Percentiles rank a stretch among this genome's conserved stretches.
These are phyloP conservation scores for Rhytidhysteron rufulum DNA, from an alignment of 2,329 filamentous ascomycete genomes.

Conservation along the genomic window DNA sequence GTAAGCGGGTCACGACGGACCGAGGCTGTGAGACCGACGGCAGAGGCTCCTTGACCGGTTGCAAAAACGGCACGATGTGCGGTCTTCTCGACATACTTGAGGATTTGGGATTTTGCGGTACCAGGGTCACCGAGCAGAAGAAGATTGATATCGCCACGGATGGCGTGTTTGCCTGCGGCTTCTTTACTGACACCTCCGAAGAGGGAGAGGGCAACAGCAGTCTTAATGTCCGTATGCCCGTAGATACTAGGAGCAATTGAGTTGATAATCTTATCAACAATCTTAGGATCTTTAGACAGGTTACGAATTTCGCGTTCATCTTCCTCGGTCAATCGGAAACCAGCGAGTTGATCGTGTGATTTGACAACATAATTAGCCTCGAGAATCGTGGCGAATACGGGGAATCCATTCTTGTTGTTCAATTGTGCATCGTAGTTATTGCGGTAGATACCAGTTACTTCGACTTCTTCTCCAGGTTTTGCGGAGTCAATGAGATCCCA, in stretches of 20 bases:
- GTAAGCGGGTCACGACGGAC: constrained; percentile 91
- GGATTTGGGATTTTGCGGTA: constrained; percentile 93
- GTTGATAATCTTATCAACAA: constrained; percentile 86
- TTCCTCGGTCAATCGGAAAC: constrained; percentile 90
- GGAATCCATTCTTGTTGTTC: constrained; percentile 98
- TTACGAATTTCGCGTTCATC: constrained; percentile 88
- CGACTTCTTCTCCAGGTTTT: constrained; percentile 96
- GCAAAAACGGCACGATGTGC: constrained; percentile 98
- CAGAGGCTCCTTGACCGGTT: constrained; percentile 95
- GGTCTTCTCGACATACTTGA: constrained; percentile 97
- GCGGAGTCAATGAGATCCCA: constrained; percentile 97
- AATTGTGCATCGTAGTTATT: constrained; percentile 98
- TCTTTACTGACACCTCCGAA: constrained; percentile 93
- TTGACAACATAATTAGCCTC: constrained; percentile 98
- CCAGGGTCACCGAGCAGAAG: constrained; percentile 93
- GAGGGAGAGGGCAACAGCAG: constrained; percentile 85
- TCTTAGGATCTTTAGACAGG: constrained; percentile 82
- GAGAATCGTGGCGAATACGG: constrained; percentile 94
- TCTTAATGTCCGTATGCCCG: constrained; percentile 95
- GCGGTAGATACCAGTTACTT: constrained; percentile 92
- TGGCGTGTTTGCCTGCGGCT: constrained; percentile 81
- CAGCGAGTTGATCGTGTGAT: constrained; percentile 93
- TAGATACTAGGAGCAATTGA: constrained; percentile 98
- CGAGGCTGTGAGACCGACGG: constrained; percentile 93
- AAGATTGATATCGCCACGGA: constrained; percentile 97